Conservation (phyloP, 306 rosid species). For the Quercus mongolica region DNA sequence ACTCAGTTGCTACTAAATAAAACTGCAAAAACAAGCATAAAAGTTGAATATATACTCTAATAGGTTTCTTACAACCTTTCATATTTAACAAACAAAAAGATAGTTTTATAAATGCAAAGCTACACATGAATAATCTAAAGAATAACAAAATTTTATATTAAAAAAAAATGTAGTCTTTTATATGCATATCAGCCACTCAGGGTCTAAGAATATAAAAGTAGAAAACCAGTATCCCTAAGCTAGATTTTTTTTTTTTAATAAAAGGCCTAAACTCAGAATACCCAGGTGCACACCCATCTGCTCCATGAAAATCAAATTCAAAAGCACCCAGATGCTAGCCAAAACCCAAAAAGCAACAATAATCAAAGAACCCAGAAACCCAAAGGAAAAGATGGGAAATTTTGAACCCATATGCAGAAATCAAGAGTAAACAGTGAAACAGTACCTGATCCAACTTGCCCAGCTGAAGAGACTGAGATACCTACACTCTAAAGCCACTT, state of each 20-base stretch:
- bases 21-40: neutral
- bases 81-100: neutral
- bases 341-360: neutral
- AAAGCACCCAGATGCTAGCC: neutral
- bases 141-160: neutral
- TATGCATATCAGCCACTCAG: neutral
- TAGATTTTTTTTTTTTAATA: too few species aligned
- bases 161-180: neutral
- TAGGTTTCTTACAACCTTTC: neutral
- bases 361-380: neutral
- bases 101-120: neutral
- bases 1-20: neutral
- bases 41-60: neutral
- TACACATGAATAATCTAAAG: neutral
- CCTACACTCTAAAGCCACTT: neutral
- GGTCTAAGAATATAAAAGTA: neutral
- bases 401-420: slow-evolving; percentile 18
- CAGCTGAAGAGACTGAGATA: neutral
- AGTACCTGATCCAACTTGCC: slow-evolving; percentile 30
- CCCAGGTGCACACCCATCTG: slow-evolving; percentile 7
- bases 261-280: neutral
- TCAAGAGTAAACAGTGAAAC: slow-evolving; percentile 1
- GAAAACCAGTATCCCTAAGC: neutral
- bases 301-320: neutral
- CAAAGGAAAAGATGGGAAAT: neutral